Conservation (phyloP, 106 monocot species). For the Ottelia alismoides region DNA sequence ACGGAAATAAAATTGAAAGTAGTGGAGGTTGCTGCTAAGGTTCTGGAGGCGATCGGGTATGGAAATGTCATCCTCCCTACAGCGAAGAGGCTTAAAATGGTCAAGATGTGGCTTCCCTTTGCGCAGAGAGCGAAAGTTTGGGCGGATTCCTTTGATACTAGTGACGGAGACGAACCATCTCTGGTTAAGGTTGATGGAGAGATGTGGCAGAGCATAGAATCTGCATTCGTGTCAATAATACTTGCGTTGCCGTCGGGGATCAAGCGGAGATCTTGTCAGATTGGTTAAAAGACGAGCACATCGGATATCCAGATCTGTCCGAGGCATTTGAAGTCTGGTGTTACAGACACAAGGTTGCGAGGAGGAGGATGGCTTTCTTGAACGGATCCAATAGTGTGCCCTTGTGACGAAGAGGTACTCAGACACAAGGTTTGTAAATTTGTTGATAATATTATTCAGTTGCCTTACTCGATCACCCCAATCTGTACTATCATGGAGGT, state of each 20-base stretch:
- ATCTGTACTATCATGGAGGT: no score
- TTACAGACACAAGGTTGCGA: conserved; percentile 54
- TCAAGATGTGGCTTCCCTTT: conserved; percentile 68
- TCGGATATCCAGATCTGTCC: conserved; percentile 52
- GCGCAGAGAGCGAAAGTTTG: conserved; percentile 25
- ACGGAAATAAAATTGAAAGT: conserved; percentile 31
- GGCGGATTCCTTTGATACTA: conserved; percentile 14
- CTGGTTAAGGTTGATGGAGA: conserved; percentile 35
- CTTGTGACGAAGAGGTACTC: no score
- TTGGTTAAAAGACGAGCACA: conserved; percentile 48
- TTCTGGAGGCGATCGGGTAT: conserved; percentile 60
- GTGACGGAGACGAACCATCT: conserved; percentile 5
- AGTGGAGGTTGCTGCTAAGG: conserved; percentile 38
- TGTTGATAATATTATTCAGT: no score
- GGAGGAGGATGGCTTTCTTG: conserved; percentile 10
- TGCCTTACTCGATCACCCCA: no score
- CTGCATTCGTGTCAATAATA: conserved; percentile 46
- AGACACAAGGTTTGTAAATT: no score
- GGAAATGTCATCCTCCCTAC: conserved; percentile 51
- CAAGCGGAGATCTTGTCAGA: conserved; percentile 63
- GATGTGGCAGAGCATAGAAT: conserved; percentile 61
- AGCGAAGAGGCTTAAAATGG: conserved; percentile 22
- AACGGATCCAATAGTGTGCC: no score
- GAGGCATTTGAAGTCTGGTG: conserved; percentile 91
- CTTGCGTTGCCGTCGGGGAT: conserved; percentile 51